Percentiles rank a stretch among this genome's conserved stretches.
Conservation (phyloP, 345 rosid genomes). For the Noccaea caerulescens region DNA sequence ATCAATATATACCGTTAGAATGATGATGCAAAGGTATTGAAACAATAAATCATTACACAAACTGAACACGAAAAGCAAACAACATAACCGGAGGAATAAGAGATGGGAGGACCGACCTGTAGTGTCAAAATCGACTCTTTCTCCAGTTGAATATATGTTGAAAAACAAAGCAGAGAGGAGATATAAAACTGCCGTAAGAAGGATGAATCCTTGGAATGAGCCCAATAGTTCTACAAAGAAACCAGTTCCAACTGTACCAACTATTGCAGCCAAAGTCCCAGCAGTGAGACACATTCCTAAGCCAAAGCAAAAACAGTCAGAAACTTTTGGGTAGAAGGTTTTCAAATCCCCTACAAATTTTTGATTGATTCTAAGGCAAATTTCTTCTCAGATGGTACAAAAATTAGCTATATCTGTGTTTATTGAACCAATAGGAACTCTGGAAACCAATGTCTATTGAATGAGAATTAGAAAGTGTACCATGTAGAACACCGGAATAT, state of each 20-base stretch:
- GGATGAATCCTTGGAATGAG: slow-evolving; percentile 88
- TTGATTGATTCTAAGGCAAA: neutral
- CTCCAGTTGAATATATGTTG: slow-evolving; percentile 75
- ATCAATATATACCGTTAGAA: slow-evolving; percentile 7
- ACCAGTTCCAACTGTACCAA: slow-evolving; percentile 95
- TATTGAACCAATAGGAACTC: neutral
- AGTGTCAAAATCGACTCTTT: slow-evolving; percentile 73
- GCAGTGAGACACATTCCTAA: slow-evolving; percentile 88
- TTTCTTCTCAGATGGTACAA: neutral
- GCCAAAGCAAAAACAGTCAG: slow-evolving; percentile 19
- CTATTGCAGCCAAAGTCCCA: slow-evolving; percentile 86
- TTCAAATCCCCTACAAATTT: neutral
- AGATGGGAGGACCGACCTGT: slow-evolving; percentile 50
- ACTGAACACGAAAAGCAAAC: neutral
- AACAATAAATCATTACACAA: neutral
- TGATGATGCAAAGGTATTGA: neutral
- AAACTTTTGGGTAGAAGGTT: neutral
- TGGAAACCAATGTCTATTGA: slow-evolving; percentile 11
- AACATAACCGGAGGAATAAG: neutral
- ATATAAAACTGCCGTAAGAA: slow-evolving; percentile 74
- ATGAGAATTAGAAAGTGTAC: slow-evolving; percentile 45
- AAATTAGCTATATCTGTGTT: neutral
- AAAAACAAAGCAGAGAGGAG: slow-evolving; percentile 76
- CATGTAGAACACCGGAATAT: slow-evolving; percentile 90
- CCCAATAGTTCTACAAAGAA: slow-evolving; percentile 88